phyloP scores from a whole-genome alignment of 2,329 filamentous ascomycete genomes.

The Botrytis fragariae region DNA sequence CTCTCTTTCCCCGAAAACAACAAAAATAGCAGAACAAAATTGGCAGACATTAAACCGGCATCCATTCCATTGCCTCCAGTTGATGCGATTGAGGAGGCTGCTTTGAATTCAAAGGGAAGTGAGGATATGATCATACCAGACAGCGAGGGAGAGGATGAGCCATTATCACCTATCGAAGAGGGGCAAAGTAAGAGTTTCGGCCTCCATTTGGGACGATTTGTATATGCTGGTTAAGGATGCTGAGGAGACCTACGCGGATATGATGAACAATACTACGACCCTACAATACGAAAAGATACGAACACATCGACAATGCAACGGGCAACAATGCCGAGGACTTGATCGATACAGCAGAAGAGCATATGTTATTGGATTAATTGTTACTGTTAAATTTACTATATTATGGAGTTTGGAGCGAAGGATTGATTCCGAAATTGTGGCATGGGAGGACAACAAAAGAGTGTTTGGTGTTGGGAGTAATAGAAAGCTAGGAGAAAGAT shows the following conservation, averaged over 20 bases:
- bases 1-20: slow-evolving; percentile 34
- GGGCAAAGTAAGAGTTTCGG: neutral
- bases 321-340: neutral
- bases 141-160: slow-evolving; percentile 45
- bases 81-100: slow-evolving; percentile 29
- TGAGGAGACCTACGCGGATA: neutral
- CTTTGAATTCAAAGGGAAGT: slow-evolving; percentile 43
- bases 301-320: neutral
- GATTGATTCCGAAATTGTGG: neutral
- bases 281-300: neutral
- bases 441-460: neutral
- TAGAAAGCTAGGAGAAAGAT: neutral
- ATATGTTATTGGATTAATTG: slow-evolving; percentile 1
- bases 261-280: neutral
- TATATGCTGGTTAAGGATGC: slow-evolving; percentile 21
- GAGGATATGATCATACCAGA: slow-evolving; percentile 52
- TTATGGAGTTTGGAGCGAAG: neutral
- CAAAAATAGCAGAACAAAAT: slow-evolving; percentile 2
- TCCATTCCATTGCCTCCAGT: slow-evolving; percentile 39
- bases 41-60: slow-evolving; percentile 37
- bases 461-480: slow-evolving; percentile 8
- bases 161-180: slow-evolving; percentile 25
- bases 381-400: neutral
- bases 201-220: slow-evolving; percentile 24
- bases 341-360: neutral